Conservation (phyloP, 345 rosid genomes). For the Syzygium grande region DNA sequence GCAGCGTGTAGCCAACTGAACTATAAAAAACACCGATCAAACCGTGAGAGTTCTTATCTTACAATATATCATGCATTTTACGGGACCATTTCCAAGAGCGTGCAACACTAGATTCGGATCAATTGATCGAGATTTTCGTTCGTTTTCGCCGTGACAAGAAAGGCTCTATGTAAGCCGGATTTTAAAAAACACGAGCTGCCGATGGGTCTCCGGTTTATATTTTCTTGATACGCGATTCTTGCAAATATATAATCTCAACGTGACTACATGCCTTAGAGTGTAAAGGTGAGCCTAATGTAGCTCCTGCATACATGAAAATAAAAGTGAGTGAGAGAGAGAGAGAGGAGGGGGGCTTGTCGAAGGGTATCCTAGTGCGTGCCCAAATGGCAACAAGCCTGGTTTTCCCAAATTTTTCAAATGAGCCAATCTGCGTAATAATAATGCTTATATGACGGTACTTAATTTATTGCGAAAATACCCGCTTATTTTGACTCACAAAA, state of each 20-base stretch:
- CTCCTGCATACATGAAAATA: background rate
- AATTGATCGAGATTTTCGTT: too few species aligned
- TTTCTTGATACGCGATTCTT: background rate
- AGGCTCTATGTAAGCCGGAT: background rate
- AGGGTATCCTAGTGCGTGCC: background rate
- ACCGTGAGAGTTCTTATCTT: fast-evolving
- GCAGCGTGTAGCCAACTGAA: background rate
- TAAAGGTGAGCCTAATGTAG: background rate
- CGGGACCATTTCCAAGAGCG: background rate
- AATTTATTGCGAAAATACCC: too few species aligned
- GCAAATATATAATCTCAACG: background rate
- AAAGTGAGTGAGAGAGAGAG: too few species aligned
- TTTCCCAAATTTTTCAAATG: background rate
- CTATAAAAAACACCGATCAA: background rate
- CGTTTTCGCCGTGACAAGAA: background rate
- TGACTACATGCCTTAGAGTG: background rate
- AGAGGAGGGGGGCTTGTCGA: background rate
- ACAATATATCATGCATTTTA: fast-evolving
- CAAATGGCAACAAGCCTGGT: background rate
- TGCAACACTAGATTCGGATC: too few species aligned
- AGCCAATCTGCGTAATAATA: background rate
- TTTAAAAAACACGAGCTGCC: background rate
- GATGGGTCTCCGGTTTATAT: background rate
- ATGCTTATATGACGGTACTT: too few species aligned
- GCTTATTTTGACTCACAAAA: too few species aligned